Evolutionary conservation across 2,329 filamentous ascomycete genomes (phyloP).

Genomic region (Diaporthe ampelina): DNA sequence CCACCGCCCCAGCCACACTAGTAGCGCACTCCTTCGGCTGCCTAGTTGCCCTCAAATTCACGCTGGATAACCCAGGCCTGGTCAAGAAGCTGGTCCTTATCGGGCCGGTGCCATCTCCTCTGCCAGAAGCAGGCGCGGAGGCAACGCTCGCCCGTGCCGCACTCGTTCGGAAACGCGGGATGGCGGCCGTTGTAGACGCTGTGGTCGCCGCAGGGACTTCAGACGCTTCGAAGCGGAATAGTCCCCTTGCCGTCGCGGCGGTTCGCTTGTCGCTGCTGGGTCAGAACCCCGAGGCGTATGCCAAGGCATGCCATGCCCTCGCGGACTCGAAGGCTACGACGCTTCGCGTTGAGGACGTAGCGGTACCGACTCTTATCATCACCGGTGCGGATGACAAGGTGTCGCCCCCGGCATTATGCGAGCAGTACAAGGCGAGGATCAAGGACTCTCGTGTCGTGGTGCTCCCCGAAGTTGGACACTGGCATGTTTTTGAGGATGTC

Average conservation of each 20-base stretch:
- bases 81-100: background rate
- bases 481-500: background rate
- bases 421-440: background rate
- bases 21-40: slow-evolving; percentile 1
- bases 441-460: background rate
- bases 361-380: background rate
- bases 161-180: background rate
- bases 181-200: background rate
- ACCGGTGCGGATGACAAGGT: background rate
- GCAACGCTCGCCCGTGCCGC: background rate
- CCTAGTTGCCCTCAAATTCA: background rate
- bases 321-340: background rate
- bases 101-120: background rate
- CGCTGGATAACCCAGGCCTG: background rate
- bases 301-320: slow-evolving; percentile 4
- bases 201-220: background rate
- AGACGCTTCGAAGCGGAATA: background rate
- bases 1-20: background rate
- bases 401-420: background rate
- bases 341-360: background rate
- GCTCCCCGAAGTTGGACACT: background rate
- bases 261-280: background rate
- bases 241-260: background rate
- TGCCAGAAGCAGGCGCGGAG: background rate
- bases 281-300: background rate